These are phyloP conservation scores for Kwoniella shandongensis DNA, from an alignment of 768 basidiomycete genomes.

Conservation along the genomic window DNA sequence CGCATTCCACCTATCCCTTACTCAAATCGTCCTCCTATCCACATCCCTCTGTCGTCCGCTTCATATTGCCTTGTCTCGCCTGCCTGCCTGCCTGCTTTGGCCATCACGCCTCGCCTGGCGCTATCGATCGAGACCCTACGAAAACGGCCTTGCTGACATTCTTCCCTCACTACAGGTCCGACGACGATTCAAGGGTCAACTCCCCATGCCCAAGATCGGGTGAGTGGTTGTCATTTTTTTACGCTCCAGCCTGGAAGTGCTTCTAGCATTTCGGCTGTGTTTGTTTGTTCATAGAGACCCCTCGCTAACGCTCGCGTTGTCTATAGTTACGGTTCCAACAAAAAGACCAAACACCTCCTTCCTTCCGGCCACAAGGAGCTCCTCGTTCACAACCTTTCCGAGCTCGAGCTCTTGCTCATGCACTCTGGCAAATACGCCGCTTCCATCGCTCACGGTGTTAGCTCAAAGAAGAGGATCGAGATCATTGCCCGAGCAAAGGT, in stretches of 20 bases:
- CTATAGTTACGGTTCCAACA: constrained; percentile 81
- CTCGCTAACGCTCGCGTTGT: neutral
- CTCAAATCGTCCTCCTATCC: too few relatives aligned
- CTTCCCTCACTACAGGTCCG: constrained; percentile 37
- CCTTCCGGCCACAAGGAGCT: constrained; percentile 96
- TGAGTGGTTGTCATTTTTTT: constrained; percentile 10
- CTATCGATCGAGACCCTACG: too few relatives aligned
- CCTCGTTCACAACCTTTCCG: constrained; percentile 87
- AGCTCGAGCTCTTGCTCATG: constrained; percentile 93
- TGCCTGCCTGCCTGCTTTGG: too few relatives aligned
- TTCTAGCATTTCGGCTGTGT: too few relatives aligned
- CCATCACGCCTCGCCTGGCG: too few relatives aligned
- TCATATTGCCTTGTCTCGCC: too few relatives aligned
- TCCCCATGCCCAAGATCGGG: constrained; percentile 90
- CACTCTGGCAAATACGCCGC: constrained; percentile 96
- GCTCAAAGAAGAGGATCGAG: constrained; percentile 86
- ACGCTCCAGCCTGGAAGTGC: too few relatives aligned
- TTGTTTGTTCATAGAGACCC: too few relatives aligned
- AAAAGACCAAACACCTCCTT: constrained; percentile 92
- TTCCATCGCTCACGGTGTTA: constrained; percentile 94
- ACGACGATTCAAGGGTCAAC: constrained; percentile 72
- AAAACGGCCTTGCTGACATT: too few relatives aligned
- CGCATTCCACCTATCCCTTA: too few relatives aligned
- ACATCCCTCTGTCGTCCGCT: too few relatives aligned
- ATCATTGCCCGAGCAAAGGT: constrained; percentile 77